Evolutionary conservation across 768 basidiomycete genomes (phyloP).

Genomic region (Mycena latifolia): DNA sequence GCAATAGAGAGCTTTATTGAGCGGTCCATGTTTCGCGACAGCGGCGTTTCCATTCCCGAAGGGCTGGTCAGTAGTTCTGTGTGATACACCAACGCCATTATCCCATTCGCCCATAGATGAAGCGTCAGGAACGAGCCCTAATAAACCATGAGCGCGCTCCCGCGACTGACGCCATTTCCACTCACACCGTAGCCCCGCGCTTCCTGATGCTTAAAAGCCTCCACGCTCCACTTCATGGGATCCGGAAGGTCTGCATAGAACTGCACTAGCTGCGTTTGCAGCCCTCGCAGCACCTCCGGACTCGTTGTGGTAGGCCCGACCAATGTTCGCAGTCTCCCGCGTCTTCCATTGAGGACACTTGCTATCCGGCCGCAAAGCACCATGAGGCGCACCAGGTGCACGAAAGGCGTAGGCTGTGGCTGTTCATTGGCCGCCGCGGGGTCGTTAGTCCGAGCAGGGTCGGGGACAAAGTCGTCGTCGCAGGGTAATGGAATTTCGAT

Average conservation of each 20-base stretch:
- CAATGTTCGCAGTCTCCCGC: constrained; percentile 19
- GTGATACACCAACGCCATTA: constrained; percentile 21
- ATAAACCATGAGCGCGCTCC: not conserved
- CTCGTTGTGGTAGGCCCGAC: constrained; percentile 10
- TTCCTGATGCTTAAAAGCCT: constrained; percentile 26
- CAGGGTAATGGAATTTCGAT: constrained; percentile 28
- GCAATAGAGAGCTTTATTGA: constrained; percentile 26
- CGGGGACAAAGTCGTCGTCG: constrained; percentile 26
- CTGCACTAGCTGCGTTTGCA: constrained; percentile 30
- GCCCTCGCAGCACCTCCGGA: constrained; percentile 9
- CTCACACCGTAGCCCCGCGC: constrained; percentile 18
- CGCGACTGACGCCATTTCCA: not conserved
- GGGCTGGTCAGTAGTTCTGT: constrained; percentile 22
- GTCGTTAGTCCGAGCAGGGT: constrained; percentile 19
- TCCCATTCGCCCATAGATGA: constrained; percentile 9
- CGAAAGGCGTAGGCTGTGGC: constrained; percentile 12
- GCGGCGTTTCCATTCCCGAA: constrained; percentile 23
- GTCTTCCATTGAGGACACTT: constrained; percentile 24
- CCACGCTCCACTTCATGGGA: constrained; percentile 24
- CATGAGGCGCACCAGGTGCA: constrained; percentile 23
- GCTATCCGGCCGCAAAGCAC: constrained; percentile 32
- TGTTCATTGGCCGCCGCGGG: not conserved
- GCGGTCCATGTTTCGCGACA: constrained; percentile 24
- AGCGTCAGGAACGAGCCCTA: constrained; percentile 15
- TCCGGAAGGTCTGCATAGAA: constrained; percentile 26